Conservation (phyloP, 352 stramenopile genomes). For the Phytophthora brassicae region DNA sequence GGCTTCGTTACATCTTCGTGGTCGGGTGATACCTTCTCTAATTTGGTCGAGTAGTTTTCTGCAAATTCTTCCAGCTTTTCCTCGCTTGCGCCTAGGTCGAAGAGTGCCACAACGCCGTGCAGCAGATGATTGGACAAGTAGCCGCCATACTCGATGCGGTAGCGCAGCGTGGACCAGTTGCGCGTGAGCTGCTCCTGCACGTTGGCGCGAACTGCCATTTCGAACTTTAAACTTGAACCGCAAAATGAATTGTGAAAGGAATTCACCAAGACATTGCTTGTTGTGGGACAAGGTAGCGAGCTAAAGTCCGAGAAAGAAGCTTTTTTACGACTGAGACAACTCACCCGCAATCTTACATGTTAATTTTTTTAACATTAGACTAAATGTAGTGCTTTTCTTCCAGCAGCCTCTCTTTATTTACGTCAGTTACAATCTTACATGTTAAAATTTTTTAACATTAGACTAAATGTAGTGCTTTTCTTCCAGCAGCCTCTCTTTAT, state of each 20-base stretch:
- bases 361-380: too few relatives aligned
- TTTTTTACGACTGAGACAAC: too few relatives aligned
- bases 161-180: slow-evolving; percentile 33
- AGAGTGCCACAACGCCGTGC: slow-evolving; percentile 38
- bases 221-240: slow-evolving; percentile 5
- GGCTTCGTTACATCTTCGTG: slow-evolving; percentile 19
- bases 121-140: slow-evolving; percentile 44
- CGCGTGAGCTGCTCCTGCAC: slow-evolving; percentile 26
- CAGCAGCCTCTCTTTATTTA: too few relatives aligned
- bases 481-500: too few relatives aligned
- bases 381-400: too few relatives aligned
- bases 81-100: slow-evolving; percentile 31
- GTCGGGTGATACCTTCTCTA: slow-evolving; percentile 20
- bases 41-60: slow-evolving; percentile 29
- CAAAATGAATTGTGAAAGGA: neutral
- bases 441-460: too few relatives aligned
- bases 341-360: too few relatives aligned
- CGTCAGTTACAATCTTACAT: too few relatives aligned
- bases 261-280: neutral
- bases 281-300: too few relatives aligned
- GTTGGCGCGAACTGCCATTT: slow-evolving; percentile 13
- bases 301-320: neutral
- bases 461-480: too few relatives aligned
- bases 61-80: slow-evolving; percentile 35
- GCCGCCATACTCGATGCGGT: slow-evolving; percentile 36